A percentile compares a stretch with the other conserved stretches of the same genome.
Conservation (phyloP, 1,139 yeast species). For the Taphrina confusa region DNA sequence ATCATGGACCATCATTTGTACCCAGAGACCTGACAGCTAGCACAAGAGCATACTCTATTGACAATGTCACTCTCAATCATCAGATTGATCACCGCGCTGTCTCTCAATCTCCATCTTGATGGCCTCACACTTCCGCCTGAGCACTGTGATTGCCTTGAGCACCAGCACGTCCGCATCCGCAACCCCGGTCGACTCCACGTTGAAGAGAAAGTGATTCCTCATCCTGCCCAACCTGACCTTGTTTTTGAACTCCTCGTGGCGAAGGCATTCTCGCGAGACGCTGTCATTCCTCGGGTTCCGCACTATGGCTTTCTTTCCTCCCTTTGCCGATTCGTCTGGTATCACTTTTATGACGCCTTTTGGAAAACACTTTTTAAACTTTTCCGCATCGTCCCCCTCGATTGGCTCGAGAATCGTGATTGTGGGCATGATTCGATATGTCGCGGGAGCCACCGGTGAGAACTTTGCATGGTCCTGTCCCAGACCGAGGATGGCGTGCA, state of each 20-base stretch:
- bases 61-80: background rate
- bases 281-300: constrained; percentile 91
- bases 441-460: constrained; percentile 95
- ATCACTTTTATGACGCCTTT: constrained; percentile 84
- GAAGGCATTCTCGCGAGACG: constrained; percentile 90
- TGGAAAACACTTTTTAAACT: constrained; percentile 87
- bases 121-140: constrained; percentile 72
- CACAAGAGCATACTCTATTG: too few species aligned
- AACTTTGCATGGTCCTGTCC: constrained; percentile 97
- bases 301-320: constrained; percentile 62
- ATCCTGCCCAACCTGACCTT: constrained; percentile 88
- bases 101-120: constrained; percentile 34
- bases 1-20: too few species aligned
- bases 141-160: constrained; percentile 79
- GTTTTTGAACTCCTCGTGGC: constrained; percentile 86
- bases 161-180: constrained; percentile 96
- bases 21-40: too few species aligned
- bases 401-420: constrained; percentile 74
- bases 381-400: constrained; percentile 70
- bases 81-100: constrained; percentile 22
- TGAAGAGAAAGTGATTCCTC: constrained; percentile 86
- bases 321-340: constrained; percentile 51
- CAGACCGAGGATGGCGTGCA: constrained; percentile 86
- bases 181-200: constrained; percentile 89
- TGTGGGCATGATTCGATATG: constrained; percentile 92